Percentiles rank a stretch among this genome's conserved stretches.
phyloP scores from a whole-genome alignment of 2,329 filamentous ascomycete species.

The Paecilomyces niveus region DNA sequence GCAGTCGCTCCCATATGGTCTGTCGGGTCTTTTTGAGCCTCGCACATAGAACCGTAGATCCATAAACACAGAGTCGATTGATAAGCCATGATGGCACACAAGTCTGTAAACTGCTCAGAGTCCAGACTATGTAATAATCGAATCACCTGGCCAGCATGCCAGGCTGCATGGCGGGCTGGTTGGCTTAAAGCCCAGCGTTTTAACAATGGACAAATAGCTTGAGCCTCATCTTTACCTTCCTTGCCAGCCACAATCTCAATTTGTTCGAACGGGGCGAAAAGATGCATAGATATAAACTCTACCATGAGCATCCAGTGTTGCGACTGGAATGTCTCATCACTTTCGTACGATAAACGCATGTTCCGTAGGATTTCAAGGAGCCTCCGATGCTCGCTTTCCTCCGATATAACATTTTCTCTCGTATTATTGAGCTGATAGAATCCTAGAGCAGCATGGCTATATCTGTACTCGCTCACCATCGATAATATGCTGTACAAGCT shows the following conservation, averaged over 20 bases:
- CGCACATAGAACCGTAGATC: background rate
- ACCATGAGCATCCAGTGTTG: background rate
- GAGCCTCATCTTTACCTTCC: background rate
- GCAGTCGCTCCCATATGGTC: background rate
- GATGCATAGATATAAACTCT: background rate
- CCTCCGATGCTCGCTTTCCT: background rate
- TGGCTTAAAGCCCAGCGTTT: background rate
- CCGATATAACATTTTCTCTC: background rate
- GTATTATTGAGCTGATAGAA: background rate
- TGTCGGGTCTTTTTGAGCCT: background rate
- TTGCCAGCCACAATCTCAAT: background rate
- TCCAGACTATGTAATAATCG: background rate
- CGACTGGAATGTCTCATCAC: background rate
- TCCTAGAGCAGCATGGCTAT: background rate
- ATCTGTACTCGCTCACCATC: background rate
- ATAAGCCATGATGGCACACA: background rate
- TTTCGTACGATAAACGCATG: background rate
- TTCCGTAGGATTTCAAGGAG: background rate
- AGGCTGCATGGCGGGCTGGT: background rate
- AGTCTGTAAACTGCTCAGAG: background rate
- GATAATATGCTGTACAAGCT: background rate
- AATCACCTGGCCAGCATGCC: background rate
- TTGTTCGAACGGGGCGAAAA: background rate
- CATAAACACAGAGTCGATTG: background rate
- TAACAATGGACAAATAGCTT: background rate